phyloP scores from a whole-genome alignment of 169 alveolate genomes.

The Plasmodium adleri region DNA sequence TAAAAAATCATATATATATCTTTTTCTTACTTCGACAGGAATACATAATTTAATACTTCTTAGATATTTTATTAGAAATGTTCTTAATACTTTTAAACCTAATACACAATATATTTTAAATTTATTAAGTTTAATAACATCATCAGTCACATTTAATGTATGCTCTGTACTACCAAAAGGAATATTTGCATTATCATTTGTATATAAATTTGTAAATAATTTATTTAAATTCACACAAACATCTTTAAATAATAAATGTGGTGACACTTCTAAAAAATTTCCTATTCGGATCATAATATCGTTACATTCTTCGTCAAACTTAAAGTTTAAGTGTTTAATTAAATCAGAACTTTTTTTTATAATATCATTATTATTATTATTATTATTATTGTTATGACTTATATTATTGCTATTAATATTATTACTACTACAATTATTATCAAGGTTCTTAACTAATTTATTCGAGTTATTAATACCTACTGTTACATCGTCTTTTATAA shows the following conservation, averaged over 20 bases:
- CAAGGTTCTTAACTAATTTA: too few relatives aligned
- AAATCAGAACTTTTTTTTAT: conserved; percentile 31
- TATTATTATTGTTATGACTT: neutral
- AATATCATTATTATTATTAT: neutral
- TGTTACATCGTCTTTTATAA: too few relatives aligned
- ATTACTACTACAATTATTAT: too few relatives aligned
- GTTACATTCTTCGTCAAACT: conserved; percentile 64
- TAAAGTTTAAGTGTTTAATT: conserved; percentile 29
- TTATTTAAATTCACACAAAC: conserved; percentile 71
- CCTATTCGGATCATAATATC: conserved; percentile 61
- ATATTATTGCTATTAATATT: too few relatives aligned
- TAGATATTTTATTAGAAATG: conserved; percentile 57
- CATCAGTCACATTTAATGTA: conserved; percentile 38
- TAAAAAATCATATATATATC: conserved; percentile 79
- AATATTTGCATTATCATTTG: conserved; percentile 48
- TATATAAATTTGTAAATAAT: conserved; percentile 49
- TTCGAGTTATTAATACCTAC: too few relatives aligned
- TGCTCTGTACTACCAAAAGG: conserved; percentile 67
- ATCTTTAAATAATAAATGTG: conserved; percentile 53
- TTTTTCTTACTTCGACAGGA: conserved; percentile 82
- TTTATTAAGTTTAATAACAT: conserved; percentile 47
- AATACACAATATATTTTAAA: conserved; percentile 71
- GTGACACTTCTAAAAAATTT: conserved; percentile 64
- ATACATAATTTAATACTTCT: conserved; percentile 74
- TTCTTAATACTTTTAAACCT: conserved; percentile 39